Evolutionary conservation across 108 stramenopile species (phyloP), one percentile per base, ranked within the genome.

Genomic region (Cyclotella cryptica): DNA sequence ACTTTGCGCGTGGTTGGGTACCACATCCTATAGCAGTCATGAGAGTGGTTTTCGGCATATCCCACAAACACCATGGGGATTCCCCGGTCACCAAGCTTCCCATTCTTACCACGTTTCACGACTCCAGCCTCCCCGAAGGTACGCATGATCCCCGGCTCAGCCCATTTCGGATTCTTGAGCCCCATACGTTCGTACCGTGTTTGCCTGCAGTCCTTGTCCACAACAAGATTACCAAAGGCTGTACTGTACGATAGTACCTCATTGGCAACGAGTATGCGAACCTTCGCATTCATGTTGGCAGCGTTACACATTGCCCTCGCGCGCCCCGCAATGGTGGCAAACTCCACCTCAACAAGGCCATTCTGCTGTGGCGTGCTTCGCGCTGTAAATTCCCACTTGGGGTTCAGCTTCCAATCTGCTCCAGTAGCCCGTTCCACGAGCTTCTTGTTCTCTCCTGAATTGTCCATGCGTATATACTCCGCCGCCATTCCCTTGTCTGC

Each of bases 371-470:
- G 57, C 1, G 57, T 58, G 9, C 22, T 3, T 2, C 57, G 19
- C 24, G 57, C 57, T 28, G 27, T 26, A 28, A 28, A 24, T 3
- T 58, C 26, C 22, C 22, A 58, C 3, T 21, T 58, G 24, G 19
- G 13, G 3, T 26, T 3, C 3, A 26, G 27, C 22, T 58, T 58
- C 57, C 57, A 58, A 13, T 58, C 13, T 3, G 57, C 14, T 21
- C 57, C 22, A 13, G 19, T 2, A 1, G 27, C 27, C 6, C 26
- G 1, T 21, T 58, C 22, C 19, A 28, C 26, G 6, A 35, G 22
- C 26, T 7, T 28, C 57, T 58, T 49, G 47, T 58, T 58, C 27
- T 58, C 57, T 28, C 57, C 5, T 26, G 57, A 24, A 28, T 58
- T 51, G 19, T 8, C 49, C 49, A 51, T 51, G 18, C 8, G 19